Conservation (phyloP, 768 basidiomycete species). For the Candolleomyces eurysporus region DNA sequence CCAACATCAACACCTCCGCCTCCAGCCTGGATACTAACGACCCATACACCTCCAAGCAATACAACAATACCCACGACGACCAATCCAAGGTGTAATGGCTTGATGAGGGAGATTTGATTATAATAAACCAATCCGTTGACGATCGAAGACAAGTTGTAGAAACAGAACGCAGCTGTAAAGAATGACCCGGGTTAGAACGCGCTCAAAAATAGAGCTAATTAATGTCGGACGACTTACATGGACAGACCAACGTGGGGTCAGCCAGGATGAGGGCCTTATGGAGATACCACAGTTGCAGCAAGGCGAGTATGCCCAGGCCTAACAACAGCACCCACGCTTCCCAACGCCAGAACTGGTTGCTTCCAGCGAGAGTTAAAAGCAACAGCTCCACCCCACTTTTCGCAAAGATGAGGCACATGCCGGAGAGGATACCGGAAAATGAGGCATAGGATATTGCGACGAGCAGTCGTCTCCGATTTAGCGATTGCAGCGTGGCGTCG, state of each 20-base stretch:
- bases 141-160: conserved; percentile 92
- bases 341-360: conserved; percentile 84
- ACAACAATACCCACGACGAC: conserved; percentile 75
- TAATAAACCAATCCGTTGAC: conserved; percentile 89
- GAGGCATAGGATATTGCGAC: conserved; percentile 86
- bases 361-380: conserved; percentile 68
- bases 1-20: conserved; percentile 50
- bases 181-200: conserved; percentile 12
- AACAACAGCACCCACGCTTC: conserved; percentile 79
- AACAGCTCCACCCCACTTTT: conserved; percentile 92
- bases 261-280: conserved; percentile 79
- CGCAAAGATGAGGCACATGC: conserved; percentile 90
- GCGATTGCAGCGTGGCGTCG: conserved; percentile 14
- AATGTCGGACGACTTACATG: conserved; percentile 49
- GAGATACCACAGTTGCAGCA: conserved; percentile 83
- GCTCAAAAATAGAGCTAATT: conserved; percentile 9
- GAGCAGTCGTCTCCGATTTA: conserved; percentile 52
- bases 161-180: conserved; percentile 79
- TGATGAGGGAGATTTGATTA: conserved; percentile 75
- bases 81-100: conserved; percentile 65
- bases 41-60: conserved; percentile 86
- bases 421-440: conserved; percentile 83
- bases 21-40: conserved; percentile 75
- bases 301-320: conserved; percentile 68
- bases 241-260: conserved; percentile 84